phyloP scores from a whole-genome alignment of 305 asterid genomes.

The Withania somnifera region DNA sequence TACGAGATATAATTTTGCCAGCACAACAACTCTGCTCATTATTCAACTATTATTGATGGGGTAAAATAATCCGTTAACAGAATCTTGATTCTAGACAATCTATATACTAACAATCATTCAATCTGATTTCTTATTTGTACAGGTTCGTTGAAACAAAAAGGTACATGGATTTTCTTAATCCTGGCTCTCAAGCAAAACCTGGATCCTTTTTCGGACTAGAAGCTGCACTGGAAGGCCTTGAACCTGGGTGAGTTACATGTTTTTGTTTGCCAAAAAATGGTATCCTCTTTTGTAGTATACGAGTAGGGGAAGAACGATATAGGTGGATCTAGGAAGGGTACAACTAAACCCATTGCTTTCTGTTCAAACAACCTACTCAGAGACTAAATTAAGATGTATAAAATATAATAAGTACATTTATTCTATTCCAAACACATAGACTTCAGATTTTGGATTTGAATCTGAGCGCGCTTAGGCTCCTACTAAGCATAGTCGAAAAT shows the following conservation, averaged over 20 bases:
- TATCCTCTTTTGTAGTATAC: neutral
- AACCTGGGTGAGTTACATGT: slow-evolving; percentile 48
- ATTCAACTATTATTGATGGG: slow-evolving; percentile 68
- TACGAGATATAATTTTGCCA: slow-evolving; percentile 62
- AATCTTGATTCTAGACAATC: neutral
- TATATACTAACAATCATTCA: neutral
- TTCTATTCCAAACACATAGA: neutral
- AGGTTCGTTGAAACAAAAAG: slow-evolving; percentile 81
- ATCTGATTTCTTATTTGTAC: slow-evolving; percentile 1
- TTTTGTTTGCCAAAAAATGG: neutral
- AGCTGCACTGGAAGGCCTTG: slow-evolving; percentile 70
- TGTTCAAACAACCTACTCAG: neutral
- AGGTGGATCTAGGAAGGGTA: neutral
- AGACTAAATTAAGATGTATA: neutral
- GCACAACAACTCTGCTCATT: slow-evolving; percentile 31
- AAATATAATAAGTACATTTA: neutral
- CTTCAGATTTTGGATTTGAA: neutral
- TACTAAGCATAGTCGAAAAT: neutral
- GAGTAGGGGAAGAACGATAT: neutral
- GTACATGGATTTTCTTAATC: slow-evolving; percentile 67
- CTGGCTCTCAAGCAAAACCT: slow-evolving; percentile 74
- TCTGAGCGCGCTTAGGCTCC: neutral
- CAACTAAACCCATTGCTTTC: neutral
- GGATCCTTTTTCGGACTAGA: slow-evolving; percentile 18
- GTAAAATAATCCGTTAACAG: slow-evolving; percentile 17